Evolutionary conservation across 176 grass and related monocot genomes (phyloP).

Genomic region (Puccinellia tenuiflora): DNA sequence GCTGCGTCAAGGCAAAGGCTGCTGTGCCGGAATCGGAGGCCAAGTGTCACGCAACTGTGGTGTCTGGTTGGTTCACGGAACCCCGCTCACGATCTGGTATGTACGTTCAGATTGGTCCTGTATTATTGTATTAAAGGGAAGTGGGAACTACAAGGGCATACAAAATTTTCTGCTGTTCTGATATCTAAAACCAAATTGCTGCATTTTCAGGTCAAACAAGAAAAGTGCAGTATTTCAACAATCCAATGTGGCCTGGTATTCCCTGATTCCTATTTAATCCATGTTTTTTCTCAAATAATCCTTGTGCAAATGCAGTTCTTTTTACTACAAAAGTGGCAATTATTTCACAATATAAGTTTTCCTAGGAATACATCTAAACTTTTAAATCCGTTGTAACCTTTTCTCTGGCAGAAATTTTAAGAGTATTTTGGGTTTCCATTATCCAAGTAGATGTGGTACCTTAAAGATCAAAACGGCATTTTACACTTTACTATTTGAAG

Average conservation of each 20-base stretch:
- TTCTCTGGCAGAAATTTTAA: neutral
- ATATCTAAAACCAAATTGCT: neutral
- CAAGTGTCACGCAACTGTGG: slow-evolving; percentile 70
- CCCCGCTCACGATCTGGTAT: slow-evolving; percentile 9
- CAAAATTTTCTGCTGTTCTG: neutral
- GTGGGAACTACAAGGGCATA: neutral
- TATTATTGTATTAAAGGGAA: neutral
- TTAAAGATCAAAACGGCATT: neutral
- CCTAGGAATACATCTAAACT: neutral
- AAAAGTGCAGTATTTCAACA: slow-evolving; percentile 81
- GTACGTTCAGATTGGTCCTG: neutral
- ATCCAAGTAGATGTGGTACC: neutral
- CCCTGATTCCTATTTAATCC: neutral
- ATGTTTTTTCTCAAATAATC: neutral
- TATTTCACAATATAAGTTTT: neutral
- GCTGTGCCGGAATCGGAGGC: slow-evolving; percentile 46
- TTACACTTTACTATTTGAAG: neutral
- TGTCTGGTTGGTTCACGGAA: slow-evolving; percentile 82
- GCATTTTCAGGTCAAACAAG: slow-evolving; percentile 49
- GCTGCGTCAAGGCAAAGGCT: slow-evolving; percentile 76
- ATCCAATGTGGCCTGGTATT: slow-evolving; percentile 96
- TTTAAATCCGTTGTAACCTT: neutral
- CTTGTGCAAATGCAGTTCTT: neutral
- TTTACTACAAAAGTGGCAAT: neutral
- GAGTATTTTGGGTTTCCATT: neutral